Conservation (phyloP, 345 rosid genomes). For the Dimocarpus longan region DNA sequence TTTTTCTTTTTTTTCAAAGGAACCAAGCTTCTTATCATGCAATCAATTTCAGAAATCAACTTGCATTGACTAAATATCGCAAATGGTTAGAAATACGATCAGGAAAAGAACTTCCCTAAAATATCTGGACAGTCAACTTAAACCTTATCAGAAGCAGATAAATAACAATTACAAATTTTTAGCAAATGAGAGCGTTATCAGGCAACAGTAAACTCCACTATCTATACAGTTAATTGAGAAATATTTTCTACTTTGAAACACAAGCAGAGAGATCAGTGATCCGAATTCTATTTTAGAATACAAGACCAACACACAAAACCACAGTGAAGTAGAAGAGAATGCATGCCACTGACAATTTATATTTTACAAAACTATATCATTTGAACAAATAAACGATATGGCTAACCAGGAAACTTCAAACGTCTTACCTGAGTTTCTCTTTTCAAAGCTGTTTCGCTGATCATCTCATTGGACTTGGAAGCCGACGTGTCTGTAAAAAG, state of each 20-base stretch:
- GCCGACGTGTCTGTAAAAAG: slow-evolving; percentile 31
- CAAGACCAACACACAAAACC: neutral
- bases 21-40: neutral
- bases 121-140: neutral
- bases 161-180: neutral
- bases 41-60: too few species aligned
- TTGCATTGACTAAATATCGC: neutral
- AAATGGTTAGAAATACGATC: neutral
- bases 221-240: too few species aligned
- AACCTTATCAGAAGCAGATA: neutral
- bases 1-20: too few species aligned
- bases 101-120: neutral
- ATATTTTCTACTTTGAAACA: too few species aligned
- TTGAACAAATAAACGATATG: neutral
- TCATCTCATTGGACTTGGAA: slow-evolving; percentile 38
- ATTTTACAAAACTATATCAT: neutral
- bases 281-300: too few species aligned
- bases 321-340: neutral
- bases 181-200: neutral
- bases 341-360: neutral
- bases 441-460: slow-evolving; percentile 30
- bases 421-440: slow-evolving; percentile 42
- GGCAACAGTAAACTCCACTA: neutral
- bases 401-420: neutral
- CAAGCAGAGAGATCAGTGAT: too few species aligned